Conservation (phyloP, 192 early-diverging fungal genomes). For the Backusella psychrophila region DNA sequence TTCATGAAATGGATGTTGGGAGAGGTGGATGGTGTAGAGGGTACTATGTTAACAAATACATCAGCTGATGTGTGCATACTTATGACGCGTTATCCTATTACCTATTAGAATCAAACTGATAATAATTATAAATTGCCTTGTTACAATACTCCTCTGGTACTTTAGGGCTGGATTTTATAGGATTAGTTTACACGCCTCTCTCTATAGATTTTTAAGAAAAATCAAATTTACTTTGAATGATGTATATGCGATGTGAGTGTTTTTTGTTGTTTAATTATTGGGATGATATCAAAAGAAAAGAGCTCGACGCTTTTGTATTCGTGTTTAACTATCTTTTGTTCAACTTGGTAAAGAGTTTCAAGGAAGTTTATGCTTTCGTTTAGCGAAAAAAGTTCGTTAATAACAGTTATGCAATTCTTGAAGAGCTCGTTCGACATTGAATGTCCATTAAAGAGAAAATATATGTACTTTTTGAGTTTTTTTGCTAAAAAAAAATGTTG, state of each 20-base stretch:
- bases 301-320: not conserved
- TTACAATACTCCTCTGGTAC: slow-evolving; percentile 8
- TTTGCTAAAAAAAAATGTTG: not conserved
- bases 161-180: not conserved
- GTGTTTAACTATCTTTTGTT: not conserved
- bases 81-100: not conserved
- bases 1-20: not conserved
- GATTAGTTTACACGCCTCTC: not conserved
- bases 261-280: not conserved
- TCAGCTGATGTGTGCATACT: too few relatives aligned
- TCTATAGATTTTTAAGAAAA: not conserved
- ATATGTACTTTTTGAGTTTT: not conserved
- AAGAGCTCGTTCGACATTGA: not conserved
- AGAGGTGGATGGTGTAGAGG: not conserved
- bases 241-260: not conserved
- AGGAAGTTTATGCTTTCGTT: not conserved
- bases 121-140: not conserved
- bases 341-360: not conserved
- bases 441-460: not conserved
- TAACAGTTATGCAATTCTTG: not conserved
- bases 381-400: not conserved
- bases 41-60: not conserved
- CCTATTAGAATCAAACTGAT: not conserved
- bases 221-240: not conserved
- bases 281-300: not conserved